Conservation (phyloP, 345 rosid species). For the Gossypium longicalyx region DNA sequence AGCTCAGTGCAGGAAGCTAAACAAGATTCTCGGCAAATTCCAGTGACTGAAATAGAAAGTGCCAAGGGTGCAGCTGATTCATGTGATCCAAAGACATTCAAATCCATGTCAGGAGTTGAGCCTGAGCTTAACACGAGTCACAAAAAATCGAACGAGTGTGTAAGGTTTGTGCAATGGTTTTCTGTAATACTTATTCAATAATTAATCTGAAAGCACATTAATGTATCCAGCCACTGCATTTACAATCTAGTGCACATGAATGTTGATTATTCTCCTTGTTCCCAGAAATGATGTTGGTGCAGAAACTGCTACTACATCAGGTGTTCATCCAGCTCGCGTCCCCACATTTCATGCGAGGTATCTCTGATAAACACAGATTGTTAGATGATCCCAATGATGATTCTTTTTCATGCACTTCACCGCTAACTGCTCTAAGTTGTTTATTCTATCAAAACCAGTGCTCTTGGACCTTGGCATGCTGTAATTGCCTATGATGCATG, state of each 20-base stretch:
- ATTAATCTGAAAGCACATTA: background rate
- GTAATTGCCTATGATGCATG: slow-evolving; percentile 96
- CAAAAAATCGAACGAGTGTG: slow-evolving; percentile 40
- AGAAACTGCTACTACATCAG: slow-evolving; percentile 47
- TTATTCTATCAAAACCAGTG: slow-evolving; percentile 40
- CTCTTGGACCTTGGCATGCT: slow-evolving; percentile 95
- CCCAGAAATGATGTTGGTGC: slow-evolving; percentile 45
- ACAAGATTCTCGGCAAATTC: slow-evolving; percentile 25
- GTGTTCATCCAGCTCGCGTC: slow-evolving; percentile 59
- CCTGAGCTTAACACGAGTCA: slow-evolving; percentile 34
- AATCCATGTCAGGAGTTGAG: slow-evolving; percentile 26
- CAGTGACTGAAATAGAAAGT: slow-evolving; percentile 24
- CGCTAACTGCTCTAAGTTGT: slow-evolving; percentile 16
- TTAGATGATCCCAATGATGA: background rate
- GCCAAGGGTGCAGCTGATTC: slow-evolving; percentile 15
- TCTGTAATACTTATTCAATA: background rate
- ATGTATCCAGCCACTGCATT: background rate
- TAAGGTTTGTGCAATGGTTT: slow-evolving; percentile 42
- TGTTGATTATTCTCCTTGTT: slow-evolving; percentile 10
- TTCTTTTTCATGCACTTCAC: slow-evolving; percentile 1
- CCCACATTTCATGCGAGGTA: slow-evolving; percentile 97
- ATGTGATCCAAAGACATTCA: slow-evolving; percentile 25
- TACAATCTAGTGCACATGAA: background rate
- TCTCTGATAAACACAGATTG: background rate
- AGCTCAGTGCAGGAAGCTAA: slow-evolving; percentile 50